A percentile compares a stretch with the other conserved stretches of the same genome.
Conservation (phyloP, 345 rosid species). For the Ceriops zippeliana region DNA sequence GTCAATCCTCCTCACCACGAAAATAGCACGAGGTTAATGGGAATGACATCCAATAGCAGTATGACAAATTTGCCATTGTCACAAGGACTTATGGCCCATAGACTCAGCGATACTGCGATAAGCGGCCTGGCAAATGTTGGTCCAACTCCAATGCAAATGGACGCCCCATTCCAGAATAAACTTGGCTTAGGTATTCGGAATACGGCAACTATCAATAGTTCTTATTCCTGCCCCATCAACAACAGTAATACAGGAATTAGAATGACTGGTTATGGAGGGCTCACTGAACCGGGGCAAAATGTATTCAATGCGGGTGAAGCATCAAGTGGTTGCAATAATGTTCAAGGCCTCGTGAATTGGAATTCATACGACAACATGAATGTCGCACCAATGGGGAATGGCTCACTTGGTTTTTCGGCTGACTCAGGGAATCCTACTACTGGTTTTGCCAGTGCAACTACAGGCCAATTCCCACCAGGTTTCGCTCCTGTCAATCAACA, state of each 20-base stretch:
- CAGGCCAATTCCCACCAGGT: constrained; percentile 4
- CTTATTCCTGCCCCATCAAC: background rate
- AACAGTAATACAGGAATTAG: constrained; percentile 15
- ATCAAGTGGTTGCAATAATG: background rate
- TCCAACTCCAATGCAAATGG: constrained; percentile 5
- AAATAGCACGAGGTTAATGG: background rate
- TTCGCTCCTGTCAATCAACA: constrained; percentile 5
- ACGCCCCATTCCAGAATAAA: background rate
- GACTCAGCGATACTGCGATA: background rate
- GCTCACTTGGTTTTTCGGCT: background rate
- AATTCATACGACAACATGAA: background rate
- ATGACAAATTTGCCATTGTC: background rate
- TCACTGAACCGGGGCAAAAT: constrained; percentile 8
- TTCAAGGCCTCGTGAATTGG: constrained; percentile 7
- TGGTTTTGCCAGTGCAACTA: background rate
- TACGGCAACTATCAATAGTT: constrained; percentile 1
- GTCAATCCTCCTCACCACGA: background rate
- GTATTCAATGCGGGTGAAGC: background rate
- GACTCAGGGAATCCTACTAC: constrained; percentile 9
- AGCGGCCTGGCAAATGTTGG: background rate
- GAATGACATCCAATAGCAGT: background rate
- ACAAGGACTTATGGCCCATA: too few relatives aligned
- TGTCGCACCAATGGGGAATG: background rate
- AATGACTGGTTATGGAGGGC: constrained; percentile 7
- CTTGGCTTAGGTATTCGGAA: background rate